These are phyloP conservation scores for Cystobasidium ongulense DNA, from an alignment of 768 basidiomycete species.

Conservation along the genomic window DNA sequence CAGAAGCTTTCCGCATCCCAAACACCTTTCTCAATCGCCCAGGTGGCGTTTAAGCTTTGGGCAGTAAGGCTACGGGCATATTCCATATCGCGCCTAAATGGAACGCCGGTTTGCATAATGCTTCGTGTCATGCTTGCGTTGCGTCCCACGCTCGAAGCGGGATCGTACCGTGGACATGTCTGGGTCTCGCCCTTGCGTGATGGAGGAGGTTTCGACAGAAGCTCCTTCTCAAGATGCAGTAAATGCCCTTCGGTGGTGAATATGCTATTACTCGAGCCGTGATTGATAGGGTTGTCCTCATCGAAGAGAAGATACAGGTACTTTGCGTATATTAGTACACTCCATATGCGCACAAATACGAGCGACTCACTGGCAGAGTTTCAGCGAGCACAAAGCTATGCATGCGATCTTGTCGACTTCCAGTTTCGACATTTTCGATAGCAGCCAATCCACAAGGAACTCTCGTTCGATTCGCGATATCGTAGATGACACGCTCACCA, in stretches of 20 bases:
- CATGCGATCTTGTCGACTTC: slow-evolving; percentile 68
- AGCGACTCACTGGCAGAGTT: slow-evolving; percentile 25
- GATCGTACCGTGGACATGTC: slow-evolving; percentile 61
- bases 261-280: slow-evolving; percentile 74
- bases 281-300: slow-evolving; percentile 65
- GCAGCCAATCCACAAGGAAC: slow-evolving; percentile 80
- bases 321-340: not conserved
- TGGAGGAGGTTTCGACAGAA: slow-evolving; percentile 46
- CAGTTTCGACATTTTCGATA: slow-evolving; percentile 62
- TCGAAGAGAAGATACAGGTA: slow-evolving; percentile 42
- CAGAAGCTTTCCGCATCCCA: slow-evolving; percentile 73
- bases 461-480: slow-evolving; percentile 64
- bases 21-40: slow-evolving; percentile 41
- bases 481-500: slow-evolving; percentile 71
- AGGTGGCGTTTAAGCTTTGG: slow-evolving; percentile 51
- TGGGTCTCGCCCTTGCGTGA: slow-evolving; percentile 15
- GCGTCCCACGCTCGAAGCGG: slow-evolving; percentile 36
- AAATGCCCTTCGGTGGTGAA: slow-evolving; percentile 95
- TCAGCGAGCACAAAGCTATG: slow-evolving; percentile 62
- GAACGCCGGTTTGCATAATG: slow-evolving; percentile 12
- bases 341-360: not conserved
- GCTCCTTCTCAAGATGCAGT: slow-evolving; percentile 56
- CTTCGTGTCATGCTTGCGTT: slow-evolving; percentile 38
- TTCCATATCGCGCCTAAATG: slow-evolving; percentile 61
- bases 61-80: slow-evolving; percentile 69